phyloP scores from a whole-genome alignment of 1,139 yeast genomes.

The Sugiyamaella japonica region DNA sequence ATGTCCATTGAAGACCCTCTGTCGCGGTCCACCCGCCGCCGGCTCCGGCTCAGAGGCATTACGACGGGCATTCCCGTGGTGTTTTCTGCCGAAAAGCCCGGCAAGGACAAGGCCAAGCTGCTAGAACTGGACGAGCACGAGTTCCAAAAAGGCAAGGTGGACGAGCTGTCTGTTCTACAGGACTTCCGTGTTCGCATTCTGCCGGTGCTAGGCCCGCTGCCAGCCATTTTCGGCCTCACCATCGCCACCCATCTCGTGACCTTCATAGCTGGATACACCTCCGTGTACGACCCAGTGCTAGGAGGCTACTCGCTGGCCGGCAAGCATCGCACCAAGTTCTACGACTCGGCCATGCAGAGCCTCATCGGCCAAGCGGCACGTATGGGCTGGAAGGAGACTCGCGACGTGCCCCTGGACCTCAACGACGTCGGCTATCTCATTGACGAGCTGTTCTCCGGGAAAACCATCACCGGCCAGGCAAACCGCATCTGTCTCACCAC shows the following conservation, averaged over 20 bases:
- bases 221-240: slow-evolving; percentile 91
- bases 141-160: slow-evolving; percentile 76
- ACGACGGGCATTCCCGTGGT: slow-evolving; percentile 78
- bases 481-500: slow-evolving; percentile 75
- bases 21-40: slow-evolving; percentile 82
- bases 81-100: slow-evolving; percentile 94
- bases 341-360: slow-evolving; percentile 78
- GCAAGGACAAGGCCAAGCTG: slow-evolving; percentile 84
- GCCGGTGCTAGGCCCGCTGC: slow-evolving; percentile 95
- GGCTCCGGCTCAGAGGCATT: slow-evolving; percentile 78
- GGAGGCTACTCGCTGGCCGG: slow-evolving; percentile 64
- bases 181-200: slow-evolving; percentile 91
- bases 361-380: slow-evolving; percentile 86
- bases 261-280: slow-evolving; percentile 72
- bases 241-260: slow-evolving; percentile 83
- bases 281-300: slow-evolving; percentile 59
- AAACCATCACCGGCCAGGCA: slow-evolving; percentile 81
- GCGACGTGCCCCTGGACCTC: slow-evolving; percentile 69
- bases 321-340: slow-evolving; percentile 79
- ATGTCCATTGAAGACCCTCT: slow-evolving; percentile 89
- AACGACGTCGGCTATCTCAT: slow-evolving; percentile 79
- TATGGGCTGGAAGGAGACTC: slow-evolving; percentile 49
- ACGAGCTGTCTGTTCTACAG: slow-evolving; percentile 78
- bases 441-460: slow-evolving; percentile 91
- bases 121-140: slow-evolving; percentile 82